Evolutionary conservation across 192 early-diverging fungal genomes (phyloP).

Genomic region (Coemansia sp.): DNA sequence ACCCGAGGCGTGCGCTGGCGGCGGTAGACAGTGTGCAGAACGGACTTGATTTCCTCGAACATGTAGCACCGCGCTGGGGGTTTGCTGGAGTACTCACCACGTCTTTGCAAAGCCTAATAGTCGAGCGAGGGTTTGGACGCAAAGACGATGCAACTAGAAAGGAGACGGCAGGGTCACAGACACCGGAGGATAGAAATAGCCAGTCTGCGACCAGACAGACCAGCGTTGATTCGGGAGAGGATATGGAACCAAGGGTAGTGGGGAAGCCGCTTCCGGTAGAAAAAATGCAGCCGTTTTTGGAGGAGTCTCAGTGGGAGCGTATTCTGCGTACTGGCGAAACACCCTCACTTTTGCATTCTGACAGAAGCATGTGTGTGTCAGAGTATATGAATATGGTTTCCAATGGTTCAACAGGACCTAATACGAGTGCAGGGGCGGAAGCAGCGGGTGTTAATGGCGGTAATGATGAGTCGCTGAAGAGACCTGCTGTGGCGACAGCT

Average conservation of each 20-base stretch:
- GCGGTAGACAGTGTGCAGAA: conserved; percentile 30
- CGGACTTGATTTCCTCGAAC: conserved; percentile 33
- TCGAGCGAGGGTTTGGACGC: conserved; percentile 40
- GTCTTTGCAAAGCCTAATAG: conserved; percentile 28
- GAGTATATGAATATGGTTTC: too few relatives aligned
- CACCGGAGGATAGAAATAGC: not conserved
- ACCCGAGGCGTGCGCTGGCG: conserved; percentile 10
- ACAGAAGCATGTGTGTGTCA: too few relatives aligned
- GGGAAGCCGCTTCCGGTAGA: conserved; percentile 2
- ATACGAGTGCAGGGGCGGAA: too few relatives aligned
- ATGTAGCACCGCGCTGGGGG: conserved; percentile 34
- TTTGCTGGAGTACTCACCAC: conserved; percentile 35
- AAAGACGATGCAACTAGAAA: not conserved
- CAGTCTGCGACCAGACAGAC: not conserved
- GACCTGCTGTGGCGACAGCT: too few relatives aligned
- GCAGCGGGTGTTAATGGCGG: too few relatives aligned
- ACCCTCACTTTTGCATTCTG: not conserved
- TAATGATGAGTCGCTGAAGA: too few relatives aligned
- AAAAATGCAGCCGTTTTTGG: conserved; percentile 24
- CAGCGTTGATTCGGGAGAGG: not conserved
- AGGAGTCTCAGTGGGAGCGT: conserved; percentile 27
- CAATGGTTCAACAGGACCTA: too few relatives aligned
- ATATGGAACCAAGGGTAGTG: not conserved
- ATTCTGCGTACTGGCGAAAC: conserved; percentile 36
- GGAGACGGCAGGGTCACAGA: not conserved